A percentile compares a stretch with the other conserved stretches of the same genome.
Conservation (phyloP, 1,284 basidiomycete species). For the Vanrija sp. region DNA sequence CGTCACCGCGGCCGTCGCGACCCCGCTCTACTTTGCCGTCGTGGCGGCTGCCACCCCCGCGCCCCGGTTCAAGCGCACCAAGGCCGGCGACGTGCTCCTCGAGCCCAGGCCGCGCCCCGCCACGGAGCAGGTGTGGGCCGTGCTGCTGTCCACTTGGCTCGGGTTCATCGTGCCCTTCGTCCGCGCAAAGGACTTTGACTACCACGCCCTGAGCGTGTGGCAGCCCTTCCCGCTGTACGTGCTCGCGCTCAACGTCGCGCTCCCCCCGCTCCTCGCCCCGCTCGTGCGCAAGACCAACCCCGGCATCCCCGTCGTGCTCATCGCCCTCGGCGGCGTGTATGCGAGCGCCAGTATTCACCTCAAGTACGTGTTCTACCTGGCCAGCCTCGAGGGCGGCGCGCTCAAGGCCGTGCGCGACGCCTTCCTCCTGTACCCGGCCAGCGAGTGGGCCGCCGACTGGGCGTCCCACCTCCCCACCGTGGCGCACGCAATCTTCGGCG, state of each 20-base stretch:
- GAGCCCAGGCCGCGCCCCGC: slow-evolving; percentile 3
- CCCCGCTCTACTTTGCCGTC: slow-evolving; percentile 10
- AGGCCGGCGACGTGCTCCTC: slow-evolving; percentile 9
- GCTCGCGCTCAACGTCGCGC: slow-evolving; percentile 10
- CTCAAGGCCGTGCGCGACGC: no score
- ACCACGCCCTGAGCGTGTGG: slow-evolving; percentile 6
- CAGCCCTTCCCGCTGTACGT: slow-evolving; percentile 14
- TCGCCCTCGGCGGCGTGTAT: slow-evolving; percentile 8
- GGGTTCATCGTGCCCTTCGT: slow-evolving; percentile 6
- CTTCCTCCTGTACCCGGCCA: no score
- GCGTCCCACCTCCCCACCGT: slow-evolving; percentile 1
- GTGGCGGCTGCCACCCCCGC: slow-evolving; percentile 7
- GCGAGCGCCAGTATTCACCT: not conserved
- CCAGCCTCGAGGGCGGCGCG: not conserved
- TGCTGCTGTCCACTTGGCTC: slow-evolving; percentile 6
- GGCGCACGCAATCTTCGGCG: slow-evolving; percentile 3
- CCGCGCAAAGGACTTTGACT: not conserved
- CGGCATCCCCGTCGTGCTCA: slow-evolving; percentile 7
- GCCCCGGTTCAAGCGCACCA: not conserved
- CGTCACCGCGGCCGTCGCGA: slow-evolving; percentile 8
- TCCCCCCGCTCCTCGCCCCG: slow-evolving; percentile 9
- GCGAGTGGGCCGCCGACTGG: not conserved
- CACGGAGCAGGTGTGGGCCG: slow-evolving; percentile 10
- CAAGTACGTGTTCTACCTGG: slow-evolving; percentile 1
- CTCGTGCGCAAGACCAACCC: slow-evolving; percentile 3